Evolutionary conservation across 495 filamentous ascomycete species (phyloP).

Genomic region (Bacidia rubella): DNA sequence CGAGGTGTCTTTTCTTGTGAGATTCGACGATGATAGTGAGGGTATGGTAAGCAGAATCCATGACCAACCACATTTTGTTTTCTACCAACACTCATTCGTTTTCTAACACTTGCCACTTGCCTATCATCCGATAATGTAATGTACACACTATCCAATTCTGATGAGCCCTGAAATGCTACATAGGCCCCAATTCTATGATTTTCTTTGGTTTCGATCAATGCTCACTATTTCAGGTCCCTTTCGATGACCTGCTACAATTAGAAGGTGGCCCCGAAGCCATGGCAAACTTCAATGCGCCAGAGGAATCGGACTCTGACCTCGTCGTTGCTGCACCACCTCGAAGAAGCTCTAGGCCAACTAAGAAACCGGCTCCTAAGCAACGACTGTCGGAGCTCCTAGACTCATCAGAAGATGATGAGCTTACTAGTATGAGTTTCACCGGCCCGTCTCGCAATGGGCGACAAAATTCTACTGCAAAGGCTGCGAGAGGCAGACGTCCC

Average conservation of each 20-base stretch:
- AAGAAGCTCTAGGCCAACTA: not conserved
- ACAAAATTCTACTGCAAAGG: not conserved
- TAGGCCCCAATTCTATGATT: too few species aligned
- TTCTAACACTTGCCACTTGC: not conserved
- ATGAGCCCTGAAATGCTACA: too few species aligned
- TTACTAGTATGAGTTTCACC: not conserved
- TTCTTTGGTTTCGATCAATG: too few species aligned
- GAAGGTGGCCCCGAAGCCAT: conserved; percentile 5
- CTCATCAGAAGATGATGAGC: conserved; percentile 19
- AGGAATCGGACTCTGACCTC: conserved; percentile 1
- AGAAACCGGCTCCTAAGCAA: conserved; percentile 15
- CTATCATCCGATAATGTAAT: too few species aligned
- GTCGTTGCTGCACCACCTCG: conserved; percentile 9
- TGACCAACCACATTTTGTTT: not conserved
- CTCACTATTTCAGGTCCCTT: conserved; percentile 8
- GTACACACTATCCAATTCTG: too few species aligned
- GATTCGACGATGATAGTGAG: conserved; percentile 32
- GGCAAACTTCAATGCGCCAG: not conserved
- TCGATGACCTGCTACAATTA: conserved; percentile 4
- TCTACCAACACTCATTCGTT: not conserved
- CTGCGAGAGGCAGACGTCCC: not conserved
- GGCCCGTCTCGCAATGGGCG: conserved; percentile 1
- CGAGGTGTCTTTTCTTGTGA: conserved; percentile 27
- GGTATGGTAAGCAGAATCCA: conserved; percentile 23
- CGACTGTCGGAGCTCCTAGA: conserved; percentile 18